phyloP scores from a whole-genome alignment of 805 yeast species.

The Kockiozyma suomiensis region DNA sequence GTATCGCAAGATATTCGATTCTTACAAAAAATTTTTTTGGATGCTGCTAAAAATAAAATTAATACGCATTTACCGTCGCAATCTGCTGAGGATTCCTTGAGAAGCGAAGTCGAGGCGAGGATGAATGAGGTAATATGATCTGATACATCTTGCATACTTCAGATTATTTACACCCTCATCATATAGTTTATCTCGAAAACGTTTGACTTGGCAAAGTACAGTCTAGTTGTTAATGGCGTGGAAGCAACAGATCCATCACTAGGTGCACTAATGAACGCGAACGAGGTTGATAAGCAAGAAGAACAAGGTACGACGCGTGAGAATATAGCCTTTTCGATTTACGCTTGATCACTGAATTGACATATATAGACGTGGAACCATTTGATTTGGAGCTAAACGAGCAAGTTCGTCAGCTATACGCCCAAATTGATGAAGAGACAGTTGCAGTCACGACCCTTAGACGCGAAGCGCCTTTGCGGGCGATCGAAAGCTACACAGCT shows the following conservation, averaged over 20 bases:
- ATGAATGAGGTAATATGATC: constrained; percentile 44
- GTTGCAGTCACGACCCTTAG: constrained; percentile 59
- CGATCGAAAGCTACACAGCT: constrained; percentile 44
- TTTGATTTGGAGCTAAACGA: constrained; percentile 68
- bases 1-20: constrained; percentile 50
- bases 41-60: constrained; percentile 50
- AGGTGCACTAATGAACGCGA: constrained; percentile 35
- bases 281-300: constrained; percentile 36
- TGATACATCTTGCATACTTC: neutral
- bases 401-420: constrained; percentile 51
- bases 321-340: neutral
- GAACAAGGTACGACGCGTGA: constrained; percentile 22
- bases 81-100: constrained; percentile 45
- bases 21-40: constrained; percentile 50
- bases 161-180: neutral
- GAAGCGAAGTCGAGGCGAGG: constrained; percentile 47
- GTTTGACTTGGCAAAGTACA: constrained; percentile 57
- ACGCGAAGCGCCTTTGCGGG: constrained; percentile 42
- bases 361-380: constrained; percentile 56
- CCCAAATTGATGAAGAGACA: constrained; percentile 50
- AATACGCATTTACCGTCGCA: constrained; percentile 50
- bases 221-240: constrained; percentile 60
- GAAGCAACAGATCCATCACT: constrained; percentile 40
- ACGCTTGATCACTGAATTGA: constrained; percentile 2
- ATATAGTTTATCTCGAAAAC: constrained; percentile 49